A percentile compares a stretch with the other conserved stretches of the same genome.
phyloP scores from a whole-genome alignment of 345 rosid species.

The Arabidopsis thaliana region DNA sequence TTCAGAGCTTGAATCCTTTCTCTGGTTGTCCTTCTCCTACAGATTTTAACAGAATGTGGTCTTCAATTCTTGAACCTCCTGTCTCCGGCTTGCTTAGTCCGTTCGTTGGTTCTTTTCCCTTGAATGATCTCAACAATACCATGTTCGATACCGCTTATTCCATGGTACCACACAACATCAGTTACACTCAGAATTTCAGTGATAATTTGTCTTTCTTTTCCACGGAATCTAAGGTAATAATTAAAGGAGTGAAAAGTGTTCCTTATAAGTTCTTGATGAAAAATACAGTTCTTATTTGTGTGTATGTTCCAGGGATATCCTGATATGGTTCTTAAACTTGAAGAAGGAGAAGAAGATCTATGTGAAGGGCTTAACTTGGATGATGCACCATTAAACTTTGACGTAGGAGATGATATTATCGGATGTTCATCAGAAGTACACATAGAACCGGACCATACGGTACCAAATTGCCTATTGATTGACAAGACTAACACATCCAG shows the following conservation, averaged over 20 bases:
- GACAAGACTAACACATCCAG: constrained; percentile 29
- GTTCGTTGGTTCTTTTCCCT: constrained; percentile 33
- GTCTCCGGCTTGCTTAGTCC: constrained; percentile 39
- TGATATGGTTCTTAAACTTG: constrained; percentile 37
- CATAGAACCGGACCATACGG: constrained; percentile 45
- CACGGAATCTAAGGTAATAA: constrained; percentile 45
- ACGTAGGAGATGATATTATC: constrained; percentile 57
- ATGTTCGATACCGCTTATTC: constrained; percentile 46
- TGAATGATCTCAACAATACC: constrained; percentile 43
- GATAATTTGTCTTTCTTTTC: constrained; percentile 54
- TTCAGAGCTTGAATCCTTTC: constrained; percentile 50
- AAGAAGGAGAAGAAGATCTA: constrained; percentile 55
- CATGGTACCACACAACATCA: constrained; percentile 28
- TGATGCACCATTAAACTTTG: constrained; percentile 56
- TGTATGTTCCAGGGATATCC: constrained; percentile 30
- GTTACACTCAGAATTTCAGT: constrained; percentile 41
- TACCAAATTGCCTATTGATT: constrained; percentile 48
- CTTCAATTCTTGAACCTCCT: constrained; percentile 54
- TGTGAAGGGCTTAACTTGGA: constrained; percentile 62
- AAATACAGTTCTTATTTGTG: not conserved
- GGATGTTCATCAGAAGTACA: constrained; percentile 48
- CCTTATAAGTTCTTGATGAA: constrained; percentile 6
- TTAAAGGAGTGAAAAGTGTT: not conserved
- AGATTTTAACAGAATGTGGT: constrained; percentile 67
- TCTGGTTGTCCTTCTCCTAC: constrained; percentile 66